A percentile compares a stretch with the other conserved stretches of the same genome.
These are phyloP conservation scores for Rubia tinctorum DNA, from an alignment of 305 asterid species.

Conservation along the genomic window DNA sequence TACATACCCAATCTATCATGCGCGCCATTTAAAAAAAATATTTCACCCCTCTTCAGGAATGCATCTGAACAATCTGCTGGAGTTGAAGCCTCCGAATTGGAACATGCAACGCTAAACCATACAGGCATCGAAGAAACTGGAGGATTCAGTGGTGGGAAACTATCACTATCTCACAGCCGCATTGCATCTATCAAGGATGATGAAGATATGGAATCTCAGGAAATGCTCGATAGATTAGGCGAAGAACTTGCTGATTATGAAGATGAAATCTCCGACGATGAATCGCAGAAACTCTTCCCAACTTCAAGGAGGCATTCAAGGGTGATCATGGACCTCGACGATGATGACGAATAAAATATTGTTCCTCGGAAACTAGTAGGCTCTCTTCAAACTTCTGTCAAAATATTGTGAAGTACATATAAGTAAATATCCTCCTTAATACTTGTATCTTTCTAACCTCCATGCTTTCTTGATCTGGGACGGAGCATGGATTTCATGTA, in stretches of 20 bases:
- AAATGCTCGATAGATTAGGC: slow-evolving; percentile 37
- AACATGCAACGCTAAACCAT: slow-evolving; percentile 11
- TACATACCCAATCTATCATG: background rate
- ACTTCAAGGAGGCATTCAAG: slow-evolving; percentile 63
- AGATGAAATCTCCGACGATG: slow-evolving; percentile 25
- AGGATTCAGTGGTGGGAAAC: slow-evolving; percentile 18
- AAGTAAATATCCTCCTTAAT: background rate
- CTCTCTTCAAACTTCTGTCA: too few relatives aligned
- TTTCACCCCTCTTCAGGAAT: slow-evolving; percentile 34
- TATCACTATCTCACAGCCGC: slow-evolving; percentile 16
- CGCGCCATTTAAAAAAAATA: background rate
- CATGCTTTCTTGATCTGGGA: background rate
- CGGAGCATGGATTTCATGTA: too few relatives aligned
- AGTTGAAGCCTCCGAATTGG: slow-evolving; percentile 24
- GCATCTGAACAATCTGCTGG: slow-evolving; percentile 28
- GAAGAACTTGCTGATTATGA: slow-evolving; percentile 41
- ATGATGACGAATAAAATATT: slow-evolving; percentile 52
- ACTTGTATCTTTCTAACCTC: background rate
- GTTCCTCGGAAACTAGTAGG: background rate
- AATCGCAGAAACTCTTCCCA: slow-evolving; percentile 25
- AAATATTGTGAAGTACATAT: background rate
- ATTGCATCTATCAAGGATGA: slow-evolving; percentile 13
- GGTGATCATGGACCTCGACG: slow-evolving; percentile 73
- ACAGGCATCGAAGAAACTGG: slow-evolving; percentile 30
- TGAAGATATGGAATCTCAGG: slow-evolving; percentile 24